phyloP scores from a whole-genome alignment of 192 early-diverging fungal genomes.

The Linnemannia zychae region DNA sequence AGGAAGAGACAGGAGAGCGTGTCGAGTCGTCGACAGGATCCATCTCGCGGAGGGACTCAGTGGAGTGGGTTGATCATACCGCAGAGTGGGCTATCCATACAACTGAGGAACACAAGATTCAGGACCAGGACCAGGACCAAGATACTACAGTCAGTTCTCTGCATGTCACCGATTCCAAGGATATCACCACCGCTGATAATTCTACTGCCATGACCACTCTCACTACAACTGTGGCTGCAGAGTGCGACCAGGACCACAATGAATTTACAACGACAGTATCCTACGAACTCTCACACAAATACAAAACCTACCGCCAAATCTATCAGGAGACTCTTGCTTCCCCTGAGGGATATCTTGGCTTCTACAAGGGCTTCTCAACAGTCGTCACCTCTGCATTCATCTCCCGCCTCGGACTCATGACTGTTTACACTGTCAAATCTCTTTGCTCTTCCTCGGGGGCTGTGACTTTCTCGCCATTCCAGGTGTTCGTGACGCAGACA shows the following conservation, averaged over 20 bases:
- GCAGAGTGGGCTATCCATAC: background rate
- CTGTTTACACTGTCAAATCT: conserved; percentile 7
- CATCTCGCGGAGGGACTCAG: background rate
- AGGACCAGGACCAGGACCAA: background rate
- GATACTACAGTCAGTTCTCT: background rate
- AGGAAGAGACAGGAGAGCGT: background rate
- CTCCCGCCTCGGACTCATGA: conserved; percentile 34
- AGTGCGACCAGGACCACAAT: background rate
- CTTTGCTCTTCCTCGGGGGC: background rate
- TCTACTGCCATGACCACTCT: too few relatives aligned
- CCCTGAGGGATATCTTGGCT: conserved; percentile 15
- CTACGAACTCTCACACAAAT: conserved; percentile 28
- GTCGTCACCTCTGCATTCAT: conserved; percentile 17
- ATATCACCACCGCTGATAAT: background rate
- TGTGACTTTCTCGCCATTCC: background rate
- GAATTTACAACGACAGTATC: background rate
- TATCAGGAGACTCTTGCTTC: background rate
- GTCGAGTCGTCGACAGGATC: background rate
- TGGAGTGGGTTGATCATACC: conserved; percentile 25
- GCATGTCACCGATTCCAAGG: background rate
- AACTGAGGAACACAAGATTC: background rate
- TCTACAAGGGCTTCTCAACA: conserved; percentile 40
- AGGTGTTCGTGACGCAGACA: conserved; percentile 14
- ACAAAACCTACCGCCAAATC: conserved; percentile 4
- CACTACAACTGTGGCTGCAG: background rate